phyloP scores from a whole-genome alignment of 1,139 yeast species.

The Meyerozyma guilliermondii region DNA sequence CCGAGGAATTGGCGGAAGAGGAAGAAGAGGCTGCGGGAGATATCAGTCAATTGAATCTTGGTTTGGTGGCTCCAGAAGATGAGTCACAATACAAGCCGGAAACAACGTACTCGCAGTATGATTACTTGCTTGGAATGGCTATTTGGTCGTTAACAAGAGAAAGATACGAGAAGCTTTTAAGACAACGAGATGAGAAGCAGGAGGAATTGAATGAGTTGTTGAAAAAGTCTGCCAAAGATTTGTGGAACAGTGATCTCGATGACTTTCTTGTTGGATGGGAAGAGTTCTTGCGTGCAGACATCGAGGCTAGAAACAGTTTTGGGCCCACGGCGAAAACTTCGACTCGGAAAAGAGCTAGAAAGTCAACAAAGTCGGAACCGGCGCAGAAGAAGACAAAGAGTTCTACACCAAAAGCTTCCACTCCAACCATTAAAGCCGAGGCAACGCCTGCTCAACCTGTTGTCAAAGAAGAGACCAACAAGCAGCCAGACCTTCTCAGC shows the following conservation, averaged over 20 bases:
- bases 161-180: slow-evolving; percentile 72
- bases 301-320: slow-evolving; percentile 25
- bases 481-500: slow-evolving; percentile 14
- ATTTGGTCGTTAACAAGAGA: slow-evolving; percentile 92
- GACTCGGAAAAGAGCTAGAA: slow-evolving; percentile 14
- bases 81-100: slow-evolving; percentile 32
- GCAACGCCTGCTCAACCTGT: slow-evolving; percentile 1
- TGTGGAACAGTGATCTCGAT: slow-evolving; percentile 84
- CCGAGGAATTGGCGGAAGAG: slow-evolving; percentile 11
- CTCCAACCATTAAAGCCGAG: slow-evolving; percentile 2
- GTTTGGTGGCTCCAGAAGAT: slow-evolving; percentile 24
- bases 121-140: slow-evolving; percentile 80
- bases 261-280: slow-evolving; percentile 65
- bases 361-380: slow-evolving; percentile 14
- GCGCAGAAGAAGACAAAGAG: slow-evolving; percentile 9
- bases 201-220: slow-evolving; percentile 64
- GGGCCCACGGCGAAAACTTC: slow-evolving; percentile 26
- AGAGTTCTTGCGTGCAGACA: slow-evolving; percentile 43
- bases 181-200: slow-evolving; percentile 70
- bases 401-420: slow-evolving; percentile 5
- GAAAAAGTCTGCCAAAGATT: slow-evolving; percentile 72
- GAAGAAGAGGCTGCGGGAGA: slow-evolving; percentile 36
- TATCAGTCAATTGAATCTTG: slow-evolving; percentile 26
- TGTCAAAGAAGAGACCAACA: slow-evolving; percentile 6
- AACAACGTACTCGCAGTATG: slow-evolving; percentile 53